Percentiles rank a stretch among this genome's conserved stretches.
These are phyloP conservation scores for Nitzschia sp. DNA, from an alignment of 108 stramenopile species.

Conservation along the genomic window DNA sequence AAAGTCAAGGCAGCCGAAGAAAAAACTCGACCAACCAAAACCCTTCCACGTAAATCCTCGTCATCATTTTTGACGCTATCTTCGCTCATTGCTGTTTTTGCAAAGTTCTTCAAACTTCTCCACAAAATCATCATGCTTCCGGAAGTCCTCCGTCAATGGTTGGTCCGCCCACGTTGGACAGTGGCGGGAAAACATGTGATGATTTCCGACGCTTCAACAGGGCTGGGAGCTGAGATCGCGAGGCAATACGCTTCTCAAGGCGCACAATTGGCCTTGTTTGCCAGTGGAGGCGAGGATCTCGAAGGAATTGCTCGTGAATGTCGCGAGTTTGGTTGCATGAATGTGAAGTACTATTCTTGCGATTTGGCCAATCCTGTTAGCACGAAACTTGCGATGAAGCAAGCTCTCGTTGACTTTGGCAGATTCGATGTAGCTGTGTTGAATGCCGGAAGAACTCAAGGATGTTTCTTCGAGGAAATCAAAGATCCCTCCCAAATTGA, in stretches of 20 bases:
- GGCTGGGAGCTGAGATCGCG: slow-evolving; percentile 56
- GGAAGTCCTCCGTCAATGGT: neutral
- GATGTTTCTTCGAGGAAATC: slow-evolving; percentile 43
- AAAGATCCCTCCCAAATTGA: slow-evolving; percentile 26
- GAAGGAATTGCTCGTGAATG: slow-evolving; percentile 41
- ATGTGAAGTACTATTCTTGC: slow-evolving; percentile 14
- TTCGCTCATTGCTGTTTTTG: neutral
- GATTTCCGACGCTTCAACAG: slow-evolving; percentile 56
- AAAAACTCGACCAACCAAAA: neutral
- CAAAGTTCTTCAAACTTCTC: slow-evolving; percentile 12
- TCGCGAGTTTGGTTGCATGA: slow-evolving; percentile 24
- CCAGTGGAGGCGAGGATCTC: slow-evolving; percentile 27
- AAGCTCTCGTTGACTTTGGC: slow-evolving; percentile 17
- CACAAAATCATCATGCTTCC: neutral
- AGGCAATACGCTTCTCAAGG: slow-evolving; percentile 43
- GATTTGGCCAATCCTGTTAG: slow-evolving; percentile 29
- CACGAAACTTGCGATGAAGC: slow-evolving; percentile 25
- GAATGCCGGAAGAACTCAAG: slow-evolving; percentile 30
- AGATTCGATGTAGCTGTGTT: slow-evolving; percentile 35
- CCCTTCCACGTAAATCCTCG: neutral
- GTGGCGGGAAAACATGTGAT: slow-evolving; percentile 41
- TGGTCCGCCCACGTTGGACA: slow-evolving; percentile 10
- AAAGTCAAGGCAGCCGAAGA: neutral
- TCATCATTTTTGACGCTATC: neutral
- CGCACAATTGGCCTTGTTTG: slow-evolving; percentile 39